Conservation (phyloP, 1,284 basidiomycete species). For the Boletus smithii region DNA sequence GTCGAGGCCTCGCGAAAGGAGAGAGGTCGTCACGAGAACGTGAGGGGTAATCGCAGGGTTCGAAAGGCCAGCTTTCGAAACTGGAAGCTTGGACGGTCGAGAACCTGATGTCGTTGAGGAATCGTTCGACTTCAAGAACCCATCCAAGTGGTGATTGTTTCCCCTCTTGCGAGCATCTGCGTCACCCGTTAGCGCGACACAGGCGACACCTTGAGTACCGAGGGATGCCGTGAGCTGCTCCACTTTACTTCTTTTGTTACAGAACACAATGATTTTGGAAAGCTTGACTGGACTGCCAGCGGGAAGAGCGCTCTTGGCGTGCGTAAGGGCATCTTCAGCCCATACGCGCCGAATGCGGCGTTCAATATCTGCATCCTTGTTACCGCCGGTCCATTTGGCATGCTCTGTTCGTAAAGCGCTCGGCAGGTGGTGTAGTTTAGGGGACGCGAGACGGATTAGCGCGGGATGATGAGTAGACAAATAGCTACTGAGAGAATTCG, state of each 20-base stretch:
- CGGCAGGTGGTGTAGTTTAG: conserved; percentile 76
- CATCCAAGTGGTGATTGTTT: conserved; percentile 69
- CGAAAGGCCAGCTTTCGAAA: conserved; percentile 12
- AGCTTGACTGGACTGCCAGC: conserved; percentile 25
- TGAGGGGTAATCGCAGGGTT: conserved; percentile 44
- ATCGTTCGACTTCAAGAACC: conserved; percentile 52
- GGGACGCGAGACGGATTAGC: conserved; percentile 69
- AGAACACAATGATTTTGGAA: conserved; percentile 75
- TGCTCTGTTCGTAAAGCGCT: conserved; percentile 67
- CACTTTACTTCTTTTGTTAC: conserved; percentile 72
- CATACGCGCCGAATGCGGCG: conserved; percentile 70
- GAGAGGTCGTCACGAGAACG: conserved; percentile 83
- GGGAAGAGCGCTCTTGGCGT: conserved; percentile 25
- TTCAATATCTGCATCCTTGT: conserved; percentile 75
- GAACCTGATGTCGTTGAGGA: neutral
- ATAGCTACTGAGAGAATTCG: conserved; percentile 67
- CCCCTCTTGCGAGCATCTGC: conserved; percentile 58
- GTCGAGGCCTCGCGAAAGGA: conserved; percentile 88
- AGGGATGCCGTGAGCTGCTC: conserved; percentile 57
- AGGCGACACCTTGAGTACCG: conserved; percentile 56
- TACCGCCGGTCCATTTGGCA: conserved; percentile 72
- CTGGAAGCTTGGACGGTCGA: conserved; percentile 12
- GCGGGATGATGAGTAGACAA: conserved; percentile 59
- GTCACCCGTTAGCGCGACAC: conserved; percentile 60
- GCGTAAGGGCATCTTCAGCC: conserved; percentile 59